phyloP scores from a whole-genome alignment of 371 early-diverging fungal species.

The Blakeslea trispora region DNA sequence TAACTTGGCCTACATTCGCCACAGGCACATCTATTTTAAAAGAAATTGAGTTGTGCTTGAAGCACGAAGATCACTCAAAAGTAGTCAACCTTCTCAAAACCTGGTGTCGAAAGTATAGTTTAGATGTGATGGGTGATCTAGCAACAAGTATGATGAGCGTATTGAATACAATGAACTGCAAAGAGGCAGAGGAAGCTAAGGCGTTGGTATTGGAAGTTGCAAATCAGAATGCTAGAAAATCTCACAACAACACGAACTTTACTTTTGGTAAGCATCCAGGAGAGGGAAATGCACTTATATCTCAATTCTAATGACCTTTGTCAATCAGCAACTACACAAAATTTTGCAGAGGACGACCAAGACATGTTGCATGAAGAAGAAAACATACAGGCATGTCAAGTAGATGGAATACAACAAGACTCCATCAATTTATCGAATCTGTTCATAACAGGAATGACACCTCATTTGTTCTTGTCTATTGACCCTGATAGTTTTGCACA shows the following conservation, averaged over 20 bases:
- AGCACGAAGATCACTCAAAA: background rate
- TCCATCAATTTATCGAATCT: constrained; percentile 55
- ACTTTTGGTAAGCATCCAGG: background rate
- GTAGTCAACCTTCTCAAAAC: constrained; percentile 32
- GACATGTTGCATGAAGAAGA: constrained; percentile 10
- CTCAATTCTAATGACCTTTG: background rate
- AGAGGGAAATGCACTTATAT: background rate
- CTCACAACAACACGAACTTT: constrained; percentile 9
- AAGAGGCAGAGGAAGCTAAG: constrained; percentile 17
- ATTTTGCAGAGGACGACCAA: background rate
- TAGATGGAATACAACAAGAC: constrained; percentile 6
- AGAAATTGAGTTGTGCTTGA: constrained; percentile 50
- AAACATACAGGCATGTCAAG: constrained; percentile 14
- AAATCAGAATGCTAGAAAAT: constrained; percentile 27
- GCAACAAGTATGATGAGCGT: constrained; percentile 40
- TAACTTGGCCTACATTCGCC: constrained; percentile 63
- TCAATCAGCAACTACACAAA: background rate
- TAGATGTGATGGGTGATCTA: constrained; percentile 48
- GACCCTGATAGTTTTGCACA: constrained; percentile 68
- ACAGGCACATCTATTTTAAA: constrained; percentile 48
- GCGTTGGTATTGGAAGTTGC: constrained; percentile 35
- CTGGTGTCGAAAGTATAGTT: constrained; percentile 33
- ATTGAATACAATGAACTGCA: constrained; percentile 21
- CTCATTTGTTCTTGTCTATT: constrained; percentile 62
- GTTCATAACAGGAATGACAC: constrained; percentile 61